Evolutionary conservation across 2,329 filamentous ascomycete species (phyloP), one percentile per base, ranked within the genome.

Genomic region (Hypoxylon sp.): DNA sequence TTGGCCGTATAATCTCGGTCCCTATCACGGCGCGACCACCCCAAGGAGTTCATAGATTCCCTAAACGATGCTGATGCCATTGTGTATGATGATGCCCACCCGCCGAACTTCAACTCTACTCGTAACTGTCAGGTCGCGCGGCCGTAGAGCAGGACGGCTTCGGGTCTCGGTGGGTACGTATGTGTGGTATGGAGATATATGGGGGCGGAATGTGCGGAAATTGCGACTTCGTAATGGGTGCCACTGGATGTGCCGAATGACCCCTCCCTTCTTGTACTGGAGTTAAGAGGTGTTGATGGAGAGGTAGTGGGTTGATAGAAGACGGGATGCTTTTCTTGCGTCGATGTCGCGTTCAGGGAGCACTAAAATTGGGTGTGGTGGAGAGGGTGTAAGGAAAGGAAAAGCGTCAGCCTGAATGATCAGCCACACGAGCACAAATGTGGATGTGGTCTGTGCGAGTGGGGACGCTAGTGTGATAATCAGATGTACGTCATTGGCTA

Each of bases 61-160:
- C 94, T 90, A 81, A 99, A 98, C 51, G 93, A 93, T 74, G 90
- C 86, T 73, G 94, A 95, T 69, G 94, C 92, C 94, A 97, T 97
- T 70, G 67, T 80, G 66, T 59, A 59, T 50, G 29, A 26, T 59
- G 13, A 24, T 57, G 47, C 42, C 37, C 58, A 19, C 50, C 63
- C 46, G 24, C 52, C 35, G 29, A 63, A 58, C 29, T 64, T 67
- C 58, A 61, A 55, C 62, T 67, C 57, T 60, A 52, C 48, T 68
- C 48, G 55, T 14, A 59, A 46, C 52, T 59, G n/a, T 59, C 35
- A 35, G 60, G 58, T 59, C 17, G 55, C 60, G 59, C 60, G 66
- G 59, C 59, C 58, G 63, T 46, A 69, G 53, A 53, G 54, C 47
- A 55, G 39, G 68, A 54, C 46, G 62, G 59, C 33, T 65, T 67